Percentiles rank a stretch among this genome's conserved stretches.
These are phyloP conservation scores for Xeromyces bisporus DNA, from an alignment of 495 filamentous ascomycete species.

Conservation along the genomic window DNA sequence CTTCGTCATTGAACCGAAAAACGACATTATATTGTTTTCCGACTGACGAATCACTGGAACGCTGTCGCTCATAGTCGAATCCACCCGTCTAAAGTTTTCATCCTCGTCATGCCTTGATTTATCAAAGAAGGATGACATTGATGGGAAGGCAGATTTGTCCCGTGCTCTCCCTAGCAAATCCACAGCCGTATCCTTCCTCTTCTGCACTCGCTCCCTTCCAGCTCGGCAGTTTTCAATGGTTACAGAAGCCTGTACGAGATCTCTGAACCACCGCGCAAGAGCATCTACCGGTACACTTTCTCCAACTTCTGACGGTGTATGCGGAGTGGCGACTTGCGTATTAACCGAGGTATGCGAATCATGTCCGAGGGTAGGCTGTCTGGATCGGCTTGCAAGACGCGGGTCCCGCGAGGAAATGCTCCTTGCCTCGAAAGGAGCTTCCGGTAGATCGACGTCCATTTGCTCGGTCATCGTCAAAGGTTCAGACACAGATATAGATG, in stretches of 20 bases:
- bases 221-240: constrained; percentile 2
- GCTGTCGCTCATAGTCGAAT: constrained; percentile 6
- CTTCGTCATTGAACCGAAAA: background rate
- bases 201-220: constrained; percentile 12
- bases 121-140: constrained; percentile 8
- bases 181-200: constrained; percentile 6
- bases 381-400: constrained; percentile 1
- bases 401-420: constrained; percentile 2
- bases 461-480: background rate
- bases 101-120: constrained; percentile 7
- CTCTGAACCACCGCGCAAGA: background rate
- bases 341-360: too few relatives aligned
- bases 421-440: background rate
- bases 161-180: constrained; percentile 9
- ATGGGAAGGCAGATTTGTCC: constrained; percentile 7
- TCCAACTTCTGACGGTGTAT: too few relatives aligned
- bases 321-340: background rate
- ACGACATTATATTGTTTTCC: constrained; percentile 4
- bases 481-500: too few relatives aligned
- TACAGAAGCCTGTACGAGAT: constrained; percentile 9
- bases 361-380: background rate
- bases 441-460: constrained; percentile 4
- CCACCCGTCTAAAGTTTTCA: constrained; percentile 3
- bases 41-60: constrained; percentile 2
- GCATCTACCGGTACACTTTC: background rate